Evolutionary conservation across 257 asterid genomes (phyloP).

Genomic region (Solanum chilense): DNA sequence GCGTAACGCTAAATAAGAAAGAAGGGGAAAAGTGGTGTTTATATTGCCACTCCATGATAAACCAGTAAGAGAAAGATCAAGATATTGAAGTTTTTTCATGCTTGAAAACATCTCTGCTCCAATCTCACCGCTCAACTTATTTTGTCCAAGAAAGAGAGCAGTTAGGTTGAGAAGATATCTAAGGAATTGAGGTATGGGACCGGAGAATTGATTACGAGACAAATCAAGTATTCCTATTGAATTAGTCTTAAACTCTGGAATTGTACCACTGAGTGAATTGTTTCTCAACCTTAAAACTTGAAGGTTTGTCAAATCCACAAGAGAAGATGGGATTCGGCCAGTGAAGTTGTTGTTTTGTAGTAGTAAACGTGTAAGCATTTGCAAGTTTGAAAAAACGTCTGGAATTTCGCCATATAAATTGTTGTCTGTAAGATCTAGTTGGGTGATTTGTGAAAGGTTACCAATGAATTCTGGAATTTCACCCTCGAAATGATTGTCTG

Average conservation of each 20-base stretch:
- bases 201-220: not conserved
- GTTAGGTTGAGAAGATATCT: not conserved
- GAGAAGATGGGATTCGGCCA: not conserved
- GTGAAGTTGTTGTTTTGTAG: not conserved
- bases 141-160: not conserved
- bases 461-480: not conserved
- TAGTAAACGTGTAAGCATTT: not conserved
- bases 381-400: not conserved
- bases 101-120: not conserved
- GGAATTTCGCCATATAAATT: not conserved
- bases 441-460: not conserved
- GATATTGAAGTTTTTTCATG: not conserved
- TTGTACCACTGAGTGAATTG: not conserved
- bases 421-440: not conserved
- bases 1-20: accelerated
- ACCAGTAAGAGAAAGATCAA: not conserved
- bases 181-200: not conserved
- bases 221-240: too few relatives aligned
- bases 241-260: not conserved
- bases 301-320: not conserved
- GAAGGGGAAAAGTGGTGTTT: not conserved
- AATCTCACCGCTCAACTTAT: not conserved
- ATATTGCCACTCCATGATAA: not conserved
- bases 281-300: not conserved
- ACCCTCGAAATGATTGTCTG: not conserved